Conservation (phyloP, 2,329 filamentous ascomycete species). For the Talaromyces funiculosus region DNA sequence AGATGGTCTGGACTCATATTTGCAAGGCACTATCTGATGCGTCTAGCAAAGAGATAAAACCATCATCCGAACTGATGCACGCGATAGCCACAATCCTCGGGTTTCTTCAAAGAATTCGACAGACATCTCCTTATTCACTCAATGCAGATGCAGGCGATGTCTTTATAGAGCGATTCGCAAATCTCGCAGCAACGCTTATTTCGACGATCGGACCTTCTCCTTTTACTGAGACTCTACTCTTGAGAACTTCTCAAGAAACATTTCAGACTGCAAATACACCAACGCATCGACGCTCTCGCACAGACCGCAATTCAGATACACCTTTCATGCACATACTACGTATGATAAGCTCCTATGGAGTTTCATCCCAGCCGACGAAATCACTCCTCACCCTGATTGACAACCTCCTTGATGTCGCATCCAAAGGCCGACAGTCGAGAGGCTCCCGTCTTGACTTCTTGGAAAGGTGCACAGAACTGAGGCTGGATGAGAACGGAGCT, state of each 20-base stretch:
- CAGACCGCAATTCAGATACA: slow-evolving; percentile 27
- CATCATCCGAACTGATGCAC: slow-evolving; percentile 73
- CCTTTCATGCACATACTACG: slow-evolving; percentile 37
- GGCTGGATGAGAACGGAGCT: slow-evolving; percentile 16
- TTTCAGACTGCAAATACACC: slow-evolving; percentile 43
- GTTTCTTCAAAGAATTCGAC: slow-evolving; percentile 66
- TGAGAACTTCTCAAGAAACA: slow-evolving; percentile 51
- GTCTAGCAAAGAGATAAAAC: slow-evolving; percentile 80
- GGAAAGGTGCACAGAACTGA: slow-evolving; percentile 31
- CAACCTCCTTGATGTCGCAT: slow-evolving; percentile 28
- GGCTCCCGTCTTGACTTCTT: slow-evolving; percentile 35
- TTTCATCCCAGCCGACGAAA: slow-evolving; percentile 17
- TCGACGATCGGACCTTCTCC: slow-evolving; percentile 45
- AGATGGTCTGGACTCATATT: slow-evolving; percentile 58
- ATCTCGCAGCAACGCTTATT: slow-evolving; percentile 48
- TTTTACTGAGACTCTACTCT: slow-evolving; percentile 47
- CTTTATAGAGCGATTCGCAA: slow-evolving; percentile 48
- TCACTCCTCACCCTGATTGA: slow-evolving; percentile 27
- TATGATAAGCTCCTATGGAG: slow-evolving; percentile 24
- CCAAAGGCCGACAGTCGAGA: slow-evolving; percentile 29
- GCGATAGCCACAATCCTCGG: slow-evolving; percentile 69
- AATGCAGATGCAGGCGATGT: slow-evolving; percentile 23
- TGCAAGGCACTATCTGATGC: slow-evolving; percentile 55
- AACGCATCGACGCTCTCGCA: slow-evolving; percentile 25
- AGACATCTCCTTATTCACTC: slow-evolving; percentile 41